A percentile compares a stretch with the other conserved stretches of the same genome.
phyloP scores from a whole-genome alignment of 352 stramenopile genomes.

The Poterioochromonas sp. region DNA sequence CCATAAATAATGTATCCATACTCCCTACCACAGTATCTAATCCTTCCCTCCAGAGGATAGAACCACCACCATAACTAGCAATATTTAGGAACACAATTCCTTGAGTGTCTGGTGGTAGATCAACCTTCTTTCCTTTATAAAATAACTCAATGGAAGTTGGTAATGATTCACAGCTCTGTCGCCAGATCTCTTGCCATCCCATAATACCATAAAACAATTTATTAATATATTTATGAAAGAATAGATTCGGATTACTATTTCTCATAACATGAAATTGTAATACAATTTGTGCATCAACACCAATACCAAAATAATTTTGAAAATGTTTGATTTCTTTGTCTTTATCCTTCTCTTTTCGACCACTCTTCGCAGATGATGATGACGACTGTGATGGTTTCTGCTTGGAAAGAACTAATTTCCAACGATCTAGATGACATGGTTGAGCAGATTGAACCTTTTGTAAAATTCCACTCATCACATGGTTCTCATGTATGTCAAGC shows the following conservation, averaged over 20 bases:
- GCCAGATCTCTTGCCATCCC: not conserved
- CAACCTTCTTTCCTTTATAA: not conserved
- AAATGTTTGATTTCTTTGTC: not conserved
- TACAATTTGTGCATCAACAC: not conserved
- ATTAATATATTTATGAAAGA: not conserved
- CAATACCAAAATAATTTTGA: constrained; percentile 6
- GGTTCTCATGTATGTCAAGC: not conserved
- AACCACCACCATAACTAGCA: constrained; percentile 3
- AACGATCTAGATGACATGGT: not conserved
- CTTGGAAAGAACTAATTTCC: not conserved
- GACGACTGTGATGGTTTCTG: not conserved
- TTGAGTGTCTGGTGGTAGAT: not conserved
- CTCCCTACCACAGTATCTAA: not conserved
- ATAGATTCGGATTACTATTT: not conserved
- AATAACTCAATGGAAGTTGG: not conserved
- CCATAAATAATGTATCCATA: not conserved
- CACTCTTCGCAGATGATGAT: not conserved
- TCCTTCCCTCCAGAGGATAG: not conserved
- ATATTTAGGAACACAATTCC: constrained; percentile 12
- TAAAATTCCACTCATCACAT: not conserved
- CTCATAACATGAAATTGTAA: not conserved
- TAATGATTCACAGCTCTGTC: not conserved
- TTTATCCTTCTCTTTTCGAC: not conserved
- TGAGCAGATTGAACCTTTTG: not conserved
- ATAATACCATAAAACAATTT: not conserved